phyloP scores from a whole-genome alignment of 148 eudicot species.

The Persicaria maculosa region DNA sequence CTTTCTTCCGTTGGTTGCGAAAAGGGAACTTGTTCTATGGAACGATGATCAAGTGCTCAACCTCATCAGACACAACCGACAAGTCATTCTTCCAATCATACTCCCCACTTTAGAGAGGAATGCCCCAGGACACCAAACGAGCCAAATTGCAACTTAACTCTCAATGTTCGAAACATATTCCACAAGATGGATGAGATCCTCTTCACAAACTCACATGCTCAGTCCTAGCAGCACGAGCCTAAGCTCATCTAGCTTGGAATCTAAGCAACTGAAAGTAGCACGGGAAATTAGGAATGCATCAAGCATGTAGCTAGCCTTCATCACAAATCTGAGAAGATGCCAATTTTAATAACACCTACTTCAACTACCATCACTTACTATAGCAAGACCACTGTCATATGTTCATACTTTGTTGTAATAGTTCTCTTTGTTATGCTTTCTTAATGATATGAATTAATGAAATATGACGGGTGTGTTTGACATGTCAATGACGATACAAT shows the following conservation, averaged over 20 bases:
- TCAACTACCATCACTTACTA: no score
- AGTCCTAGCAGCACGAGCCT: constrained; percentile 16
- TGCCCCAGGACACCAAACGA: constrained; percentile 19
- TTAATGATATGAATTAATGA: no score
- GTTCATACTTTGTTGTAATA: no score
- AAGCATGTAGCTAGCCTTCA: constrained; percentile 9
- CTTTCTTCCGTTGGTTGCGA: constrained; percentile 15
- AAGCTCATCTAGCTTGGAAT: background rate
- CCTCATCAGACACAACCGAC: constrained; percentile 20
- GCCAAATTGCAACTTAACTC: constrained; percentile 20
- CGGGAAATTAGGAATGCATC: constrained; percentile 14
- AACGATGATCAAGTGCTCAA: constrained; percentile 23
- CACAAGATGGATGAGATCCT: constrained; percentile 22
- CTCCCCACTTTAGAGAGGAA: constrained; percentile 26
- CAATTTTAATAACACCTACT: no score
- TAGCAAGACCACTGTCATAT: no score
- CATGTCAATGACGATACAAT: no score
- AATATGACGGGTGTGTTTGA: no score
- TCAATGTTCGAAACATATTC: constrained; percentile 27
- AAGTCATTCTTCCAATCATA: constrained; percentile 22
- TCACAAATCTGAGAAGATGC: background rate
- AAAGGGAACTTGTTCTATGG: constrained; percentile 26
- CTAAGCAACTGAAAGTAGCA: constrained; percentile 13
- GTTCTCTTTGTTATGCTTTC: no score
- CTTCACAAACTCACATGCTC: constrained; percentile 21